Base-by-base conservation (phyloP, 75 land plant genomes). In the Sequoia sempervirens region DNA sequence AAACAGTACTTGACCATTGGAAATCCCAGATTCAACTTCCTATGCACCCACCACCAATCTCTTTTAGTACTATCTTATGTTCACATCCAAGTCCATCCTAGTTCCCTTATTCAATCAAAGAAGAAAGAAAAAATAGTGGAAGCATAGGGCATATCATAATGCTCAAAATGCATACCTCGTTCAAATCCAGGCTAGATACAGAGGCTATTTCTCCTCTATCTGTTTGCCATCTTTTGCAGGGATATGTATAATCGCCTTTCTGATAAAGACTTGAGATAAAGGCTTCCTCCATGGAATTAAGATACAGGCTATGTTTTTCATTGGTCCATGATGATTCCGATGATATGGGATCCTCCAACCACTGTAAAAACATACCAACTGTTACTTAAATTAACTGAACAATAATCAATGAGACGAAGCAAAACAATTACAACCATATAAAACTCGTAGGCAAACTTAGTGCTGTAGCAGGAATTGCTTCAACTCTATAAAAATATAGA, bases 231-330 rank as follows among this genome's bases (percentile, higher is more conserved):
- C 78, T 34, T 34, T 34, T 34, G 0, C 36, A 34, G 78, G 78
- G 41, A 75, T 75, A 38, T 75, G 78, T 38, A 34, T 34, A 38
- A 38, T 75, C 20, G 0, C 78, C 43, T 20, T 37, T 40, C 7
- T 75, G 41, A 75, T 37, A 23, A 23, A 75, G 45, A 8, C 78
- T 40, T 23, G 20, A 37, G 41, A 75, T 45, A 75, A 75, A 75
- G 8, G 78, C 78, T 40, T 75, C 45, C 78, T 75, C 78, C 5
- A 75, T 75, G 11, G 78, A 75, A 38, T 75, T 75, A 3, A 75
- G 43, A 38, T 75, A 40, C 45, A 75, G 7, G 78, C 45, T 75
- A 40, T 75, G 78, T 20, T 75, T 75, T 40, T 40, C 45, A 75
- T 75, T 10, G 23, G 45, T 75, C 78, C 78, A 75, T 40, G 76